Percentiles rank a stretch among this genome's conserved stretches.
Conservation (phyloP, 2,329 filamentous ascomycete species). For the Sarocladiaceae sp. region DNA sequence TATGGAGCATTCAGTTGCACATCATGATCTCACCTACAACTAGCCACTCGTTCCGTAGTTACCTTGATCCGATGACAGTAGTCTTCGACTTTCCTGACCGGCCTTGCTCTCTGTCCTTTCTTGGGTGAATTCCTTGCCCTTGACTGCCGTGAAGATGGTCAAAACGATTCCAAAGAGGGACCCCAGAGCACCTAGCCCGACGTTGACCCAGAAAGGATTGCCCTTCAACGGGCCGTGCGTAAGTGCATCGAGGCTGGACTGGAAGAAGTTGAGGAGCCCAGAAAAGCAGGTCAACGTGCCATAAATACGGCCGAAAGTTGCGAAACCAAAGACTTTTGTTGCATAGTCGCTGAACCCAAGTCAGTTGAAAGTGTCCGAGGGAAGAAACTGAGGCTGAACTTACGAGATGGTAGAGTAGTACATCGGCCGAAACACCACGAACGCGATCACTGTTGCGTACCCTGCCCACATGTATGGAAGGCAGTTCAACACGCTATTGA, state of each 20-base stretch:
- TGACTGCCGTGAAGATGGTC: constrained; percentile 45
- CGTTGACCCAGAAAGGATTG: constrained; percentile 59
- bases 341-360: constrained; percentile 52
- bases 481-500: constrained; percentile 56
- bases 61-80: background rate
- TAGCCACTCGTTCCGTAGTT: background rate
- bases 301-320: constrained; percentile 75
- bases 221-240: constrained; percentile 56
- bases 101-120: background rate
- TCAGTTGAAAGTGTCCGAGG: background rate
- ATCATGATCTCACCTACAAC: too few species aligned
- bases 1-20: too few species aligned
- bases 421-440: constrained; percentile 66
- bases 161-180: constrained; percentile 48
- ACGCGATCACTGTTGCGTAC: constrained; percentile 61
- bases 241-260: constrained; percentile 62
- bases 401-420: constrained; percentile 71
- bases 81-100: constrained; percentile 1
- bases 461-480: constrained; percentile 56
- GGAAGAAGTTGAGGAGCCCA: constrained; percentile 64
- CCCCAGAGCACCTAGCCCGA: constrained; percentile 47
- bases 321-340: constrained; percentile 75
- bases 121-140: constrained; percentile 12
- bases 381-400: constrained; percentile 14
- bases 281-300: constrained; percentile 68